Conservation (phyloP, 2,329 filamentous ascomycete species). For the Periconia sp. region DNA sequence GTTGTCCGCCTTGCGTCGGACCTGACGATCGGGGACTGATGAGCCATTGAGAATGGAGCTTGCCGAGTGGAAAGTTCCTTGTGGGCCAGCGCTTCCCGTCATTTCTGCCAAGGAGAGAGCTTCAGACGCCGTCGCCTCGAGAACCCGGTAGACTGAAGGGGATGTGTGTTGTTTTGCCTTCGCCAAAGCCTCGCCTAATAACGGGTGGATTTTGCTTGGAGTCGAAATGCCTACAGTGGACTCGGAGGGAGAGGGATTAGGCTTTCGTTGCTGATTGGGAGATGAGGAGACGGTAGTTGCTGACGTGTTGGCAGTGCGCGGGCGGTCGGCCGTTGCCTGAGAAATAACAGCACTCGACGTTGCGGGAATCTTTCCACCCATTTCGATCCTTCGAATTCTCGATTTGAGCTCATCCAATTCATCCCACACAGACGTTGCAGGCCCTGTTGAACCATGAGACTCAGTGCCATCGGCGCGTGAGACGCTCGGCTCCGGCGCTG, state of each 20-base stretch:
- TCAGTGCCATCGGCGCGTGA: conserved; percentile 59
- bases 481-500: conserved; percentile 12
- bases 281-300: conserved; percentile 89
- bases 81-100: conserved; percentile 72
- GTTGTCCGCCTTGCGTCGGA: conserved; percentile 87
- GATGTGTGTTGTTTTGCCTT: conserved; percentile 74
- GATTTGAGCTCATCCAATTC: conserved; percentile 95
- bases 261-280: conserved; percentile 69
- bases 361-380: conserved; percentile 83
- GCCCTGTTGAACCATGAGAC: conserved; percentile 84
- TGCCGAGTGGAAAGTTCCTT: conserved; percentile 62
- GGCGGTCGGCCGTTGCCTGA: conserved; percentile 76
- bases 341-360: conserved; percentile 72
- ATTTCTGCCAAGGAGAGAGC: conserved; percentile 77
- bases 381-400: conserved; percentile 83
- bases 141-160: conserved; percentile 71
- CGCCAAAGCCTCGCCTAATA: conserved; percentile 76
- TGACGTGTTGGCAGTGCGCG: conserved; percentile 86
- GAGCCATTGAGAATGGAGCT: conserved; percentile 64
- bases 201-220: conserved; percentile 67
- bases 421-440: conserved; percentile 94
- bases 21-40: conserved; percentile 72
- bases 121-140: conserved; percentile 81
- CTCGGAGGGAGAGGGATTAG: conserved; percentile 45
- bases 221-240: conserved; percentile 49